Conservation (phyloP, 345 rosid genomes). For the Litchi chinensis region DNA sequence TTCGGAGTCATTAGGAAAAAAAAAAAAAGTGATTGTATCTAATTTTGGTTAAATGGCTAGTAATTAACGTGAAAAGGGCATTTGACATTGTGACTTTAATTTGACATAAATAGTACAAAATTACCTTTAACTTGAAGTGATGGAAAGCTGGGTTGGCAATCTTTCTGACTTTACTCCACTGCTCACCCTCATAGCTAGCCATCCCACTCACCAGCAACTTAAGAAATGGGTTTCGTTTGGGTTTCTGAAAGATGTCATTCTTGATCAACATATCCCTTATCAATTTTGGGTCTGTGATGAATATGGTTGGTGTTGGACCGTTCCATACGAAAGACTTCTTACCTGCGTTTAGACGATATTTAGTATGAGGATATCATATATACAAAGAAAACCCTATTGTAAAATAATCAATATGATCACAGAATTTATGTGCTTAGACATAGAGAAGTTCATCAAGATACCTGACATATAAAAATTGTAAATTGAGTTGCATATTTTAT, state of each 20-base stretch:
- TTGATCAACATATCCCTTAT: slow-evolving; percentile 1
- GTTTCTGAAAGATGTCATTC: not conserved
- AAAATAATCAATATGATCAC: too few species aligned
- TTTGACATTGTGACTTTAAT: too few species aligned
- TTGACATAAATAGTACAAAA: not conserved
- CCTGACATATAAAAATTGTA: too few species aligned
- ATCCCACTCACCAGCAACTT: not conserved
- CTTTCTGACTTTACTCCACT: slow-evolving; percentile 19
- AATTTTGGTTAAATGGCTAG: not conserved
- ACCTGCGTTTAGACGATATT: not conserved
- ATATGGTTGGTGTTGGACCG: slow-evolving; percentile 16
- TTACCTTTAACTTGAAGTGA: not conserved
- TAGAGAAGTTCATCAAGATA: too few species aligned
- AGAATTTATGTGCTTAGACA: too few species aligned
- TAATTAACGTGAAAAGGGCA: too few species aligned
- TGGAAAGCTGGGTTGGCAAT: slow-evolving; percentile 14
- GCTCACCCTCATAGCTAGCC: not conserved
- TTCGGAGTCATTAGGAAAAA: too few species aligned
- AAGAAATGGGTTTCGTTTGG: not conserved
- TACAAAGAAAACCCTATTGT: too few species aligned
- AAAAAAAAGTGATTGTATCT: not conserved
- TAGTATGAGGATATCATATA: too few species aligned
- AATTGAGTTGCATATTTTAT: too few species aligned
- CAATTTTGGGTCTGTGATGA: slow-evolving; percentile 9
- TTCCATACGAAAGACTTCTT: slow-evolving; percentile 11